A percentile compares a stretch with the other conserved stretches of the same genome.
Conservation (phyloP, 306 rosid species). For the Lathyrus oleraceus region DNA sequence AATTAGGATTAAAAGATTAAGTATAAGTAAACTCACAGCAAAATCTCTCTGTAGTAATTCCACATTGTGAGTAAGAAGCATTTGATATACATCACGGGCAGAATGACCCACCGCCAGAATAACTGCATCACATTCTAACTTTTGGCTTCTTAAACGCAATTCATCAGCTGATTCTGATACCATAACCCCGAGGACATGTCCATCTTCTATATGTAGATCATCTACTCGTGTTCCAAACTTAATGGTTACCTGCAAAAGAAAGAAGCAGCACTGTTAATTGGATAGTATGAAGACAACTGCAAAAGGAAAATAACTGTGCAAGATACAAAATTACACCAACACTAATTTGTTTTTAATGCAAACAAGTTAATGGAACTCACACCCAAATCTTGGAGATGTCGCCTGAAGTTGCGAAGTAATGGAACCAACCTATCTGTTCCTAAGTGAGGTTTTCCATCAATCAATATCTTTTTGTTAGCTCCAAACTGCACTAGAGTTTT, state of each 20-base stretch:
- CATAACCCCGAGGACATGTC: slow-evolving; percentile 62
- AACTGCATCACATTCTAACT: slow-evolving; percentile 72
- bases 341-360: slow-evolving; percentile 29
- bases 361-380: slow-evolving; percentile 58
- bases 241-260: slow-evolving; percentile 66
- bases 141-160: slow-evolving; percentile 52
- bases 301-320: slow-evolving; percentile 11
- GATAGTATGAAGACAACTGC: slow-evolving; percentile 29
- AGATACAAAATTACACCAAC: slow-evolving; percentile 7
- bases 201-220: slow-evolving; percentile 68
- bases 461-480: slow-evolving; percentile 80
- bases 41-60: slow-evolving; percentile 81
- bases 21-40: slow-evolving; percentile 64
- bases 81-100: slow-evolving; percentile 86
- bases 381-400: slow-evolving; percentile 74
- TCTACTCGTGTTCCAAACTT: slow-evolving; percentile 91
- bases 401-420: slow-evolving; percentile 86
- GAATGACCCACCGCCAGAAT: slow-evolving; percentile 98
- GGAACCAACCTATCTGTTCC: slow-evolving; percentile 97
- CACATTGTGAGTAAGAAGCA: slow-evolving; percentile 79
- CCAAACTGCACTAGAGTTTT: slow-evolving; percentile 90
- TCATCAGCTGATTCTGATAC: slow-evolving; percentile 72
- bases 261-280: slow-evolving; percentile 25
- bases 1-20: slow-evolving; percentile 22
- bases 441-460: slow-evolving; percentile 90